These are phyloP conservation scores for Chlorella sp. DNA, from an alignment of 139 green algal species.

Conservation along the genomic window DNA sequence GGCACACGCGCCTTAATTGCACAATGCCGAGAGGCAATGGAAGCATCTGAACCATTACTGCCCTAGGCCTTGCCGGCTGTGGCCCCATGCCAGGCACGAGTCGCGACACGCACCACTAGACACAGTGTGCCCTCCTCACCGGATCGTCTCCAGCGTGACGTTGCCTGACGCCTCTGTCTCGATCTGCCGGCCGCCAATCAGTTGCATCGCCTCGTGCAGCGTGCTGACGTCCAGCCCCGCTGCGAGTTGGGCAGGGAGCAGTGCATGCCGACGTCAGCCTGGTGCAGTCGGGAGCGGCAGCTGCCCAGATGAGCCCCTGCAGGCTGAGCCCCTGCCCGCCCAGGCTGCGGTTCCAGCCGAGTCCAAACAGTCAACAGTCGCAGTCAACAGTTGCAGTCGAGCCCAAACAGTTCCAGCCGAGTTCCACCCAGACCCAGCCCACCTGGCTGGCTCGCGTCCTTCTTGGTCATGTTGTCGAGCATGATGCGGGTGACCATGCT, in stretches of 20 bases:
- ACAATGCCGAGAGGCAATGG: neutral
- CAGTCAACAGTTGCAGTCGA: too few relatives aligned
- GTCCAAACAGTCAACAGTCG: too few relatives aligned
- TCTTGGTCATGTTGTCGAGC: conserved; percentile 98
- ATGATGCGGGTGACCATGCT: conserved; percentile 83
- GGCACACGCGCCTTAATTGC: too few relatives aligned
- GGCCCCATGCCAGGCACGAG: neutral
- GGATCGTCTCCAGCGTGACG: conserved; percentile 87
- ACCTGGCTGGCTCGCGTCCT: conserved; percentile 36
- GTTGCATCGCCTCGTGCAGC: conserved; percentile 65
- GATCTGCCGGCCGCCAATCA: conserved; percentile 55
- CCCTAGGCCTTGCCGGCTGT: too few relatives aligned
- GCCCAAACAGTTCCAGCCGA: too few relatives aligned
- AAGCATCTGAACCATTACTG: neutral
- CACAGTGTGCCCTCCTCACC: neutral
- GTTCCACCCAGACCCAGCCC: neutral
- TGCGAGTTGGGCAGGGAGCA: conserved; percentile 16
- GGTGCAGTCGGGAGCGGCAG: too few relatives aligned
- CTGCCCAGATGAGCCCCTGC: too few relatives aligned
- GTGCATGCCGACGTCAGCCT: too few relatives aligned
- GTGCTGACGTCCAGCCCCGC: conserved; percentile 84
- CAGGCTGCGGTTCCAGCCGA: too few relatives aligned
- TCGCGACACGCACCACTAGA: neutral
- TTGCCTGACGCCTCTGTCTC: conserved; percentile 97
- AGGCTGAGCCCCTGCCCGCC: too few relatives aligned